A percentile compares a stretch with the other conserved stretches of the same genome.
Conservation (phyloP, 305 asterid genomes). For the Galium porrigens region DNA sequence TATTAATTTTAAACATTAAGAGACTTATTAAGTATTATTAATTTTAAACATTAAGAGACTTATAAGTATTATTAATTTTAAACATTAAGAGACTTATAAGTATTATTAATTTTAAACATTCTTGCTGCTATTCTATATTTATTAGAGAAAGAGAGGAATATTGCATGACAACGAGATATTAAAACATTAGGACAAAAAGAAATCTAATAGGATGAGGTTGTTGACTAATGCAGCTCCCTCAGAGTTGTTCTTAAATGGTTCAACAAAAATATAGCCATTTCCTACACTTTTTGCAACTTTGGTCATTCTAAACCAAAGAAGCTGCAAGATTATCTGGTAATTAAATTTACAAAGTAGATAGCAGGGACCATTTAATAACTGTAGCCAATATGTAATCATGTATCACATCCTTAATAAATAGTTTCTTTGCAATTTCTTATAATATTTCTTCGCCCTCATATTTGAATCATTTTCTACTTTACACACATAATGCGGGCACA, state of each 20-base stretch:
- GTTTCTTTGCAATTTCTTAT: too few species aligned
- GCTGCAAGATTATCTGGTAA: neutral
- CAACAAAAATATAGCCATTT: neutral
- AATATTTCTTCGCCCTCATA: too few species aligned
- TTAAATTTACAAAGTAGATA: neutral
- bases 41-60: neutral
- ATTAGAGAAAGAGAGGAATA: neutral
- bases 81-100: neutral
- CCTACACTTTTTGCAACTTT: neutral
- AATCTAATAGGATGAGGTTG: neutral
- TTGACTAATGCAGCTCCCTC: neutral
- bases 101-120: neutral
- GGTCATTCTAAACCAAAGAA: neutral
- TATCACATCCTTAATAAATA: too few species aligned
- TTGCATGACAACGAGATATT: neutral
- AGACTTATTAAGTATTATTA: too few species aligned
- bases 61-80: too few species aligned
- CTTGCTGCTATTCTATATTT: neutral
- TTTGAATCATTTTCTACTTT: too few species aligned
- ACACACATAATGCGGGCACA: too few species aligned
- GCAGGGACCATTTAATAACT: neutral
- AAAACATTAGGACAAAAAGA: neutral
- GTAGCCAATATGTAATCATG: neutral
- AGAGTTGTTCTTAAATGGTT: neutral
- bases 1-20: slow-evolving; percentile 4